Evolutionary conservation across 805 yeast species (phyloP), one percentile per base, ranked within the genome.

Genomic region (Schwanniomyces sp.): DNA sequence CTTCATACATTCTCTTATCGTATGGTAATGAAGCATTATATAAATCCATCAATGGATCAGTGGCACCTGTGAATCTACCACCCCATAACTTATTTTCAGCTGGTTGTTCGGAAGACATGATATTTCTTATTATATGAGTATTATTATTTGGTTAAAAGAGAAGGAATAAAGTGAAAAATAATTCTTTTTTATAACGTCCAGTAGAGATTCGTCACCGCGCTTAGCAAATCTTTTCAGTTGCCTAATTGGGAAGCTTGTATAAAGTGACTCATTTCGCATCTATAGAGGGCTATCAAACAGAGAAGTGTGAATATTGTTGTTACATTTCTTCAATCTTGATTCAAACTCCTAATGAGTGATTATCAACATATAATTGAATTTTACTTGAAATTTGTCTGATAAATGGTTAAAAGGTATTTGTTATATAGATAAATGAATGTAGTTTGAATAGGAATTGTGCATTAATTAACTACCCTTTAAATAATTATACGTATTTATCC

Each of bases 11-110:
- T 62, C 80, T 85, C 73, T 92, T 79, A 69, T 94, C 99, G 62
- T 94, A 94, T 2, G 99, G 98, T 54, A 94, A 74, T 1, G 98
- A 92, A 1, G 97, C 97, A 70, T 94, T 94, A 76, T 95, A 94
- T 45, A 92, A 76, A 64, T 94, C 95, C 99, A 94, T 94, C 62
- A 94, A 75, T 3, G 99, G 99, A 61, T 94, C 99, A 26, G 96
- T 84, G 52, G 92, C 92, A 4, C 96, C 98, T 51, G 97, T 92
- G 73, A 92, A 92, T 70, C 99, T 82, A 60, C 98, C 99, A 60
- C 99, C 99, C 99, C 99, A 92, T 55, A 92, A 76, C 67, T 85
- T 91, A 58, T 75, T 77, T 70, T 86, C 91, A 26, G 84, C 70
- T 55, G 84, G 84, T 57, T 78, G 67, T 44, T 66, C 64, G 18